Evolutionary conservation across 495 filamentous ascomycete species (phyloP), one percentile per base, ranked within the genome.

Genomic region (Trichocladium antarcticum): DNA sequence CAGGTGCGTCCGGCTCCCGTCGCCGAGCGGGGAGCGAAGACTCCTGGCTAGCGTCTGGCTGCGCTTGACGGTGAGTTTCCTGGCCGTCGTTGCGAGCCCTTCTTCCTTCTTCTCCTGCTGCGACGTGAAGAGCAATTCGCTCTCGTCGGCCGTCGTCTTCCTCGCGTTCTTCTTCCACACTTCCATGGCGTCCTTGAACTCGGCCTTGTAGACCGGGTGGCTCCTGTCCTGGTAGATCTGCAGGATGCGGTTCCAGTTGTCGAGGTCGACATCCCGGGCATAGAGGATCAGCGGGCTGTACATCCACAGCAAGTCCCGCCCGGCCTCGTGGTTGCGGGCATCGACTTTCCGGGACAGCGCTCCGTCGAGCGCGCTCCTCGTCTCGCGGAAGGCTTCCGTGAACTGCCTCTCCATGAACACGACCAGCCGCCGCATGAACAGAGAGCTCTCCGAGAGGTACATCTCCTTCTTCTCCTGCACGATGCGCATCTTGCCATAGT

Each of bases 1-100:
- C 55, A 74, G 45, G 63, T 65, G 64, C 52, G 73, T 51, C 66
- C 73, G 67, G 64, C 76, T 68, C 41, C 72, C 76, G 36, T 89
- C 85, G 15, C 81, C 79, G 16, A 77, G 69, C 15, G 80, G 78
- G 39, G 74, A 74, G 6, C 87, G 80, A 3, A 95, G 77, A 40
- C 77, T 87, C 59, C 88, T 88, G 31, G 88, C 85, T 39, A 87
- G 60, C 4, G 79, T 85, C 60, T 85, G 82, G 40, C 79, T 83
- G 58, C 92, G 75, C 70, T 93, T 94, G 36, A 97, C 90, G 0
- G 90, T 96, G 21, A 95, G 67, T 60, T 95, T 95, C 36, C 89
- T 77, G 9, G 89, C 89, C 6, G 89, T 85, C 35, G 79, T 80
- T 15, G 83, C 77, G 15, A 85, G 74, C 17, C 80, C 76, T 50